Conservation (phyloP, 2,329 filamentous ascomycete genomes). For the Diaporthe sp. region DNA sequence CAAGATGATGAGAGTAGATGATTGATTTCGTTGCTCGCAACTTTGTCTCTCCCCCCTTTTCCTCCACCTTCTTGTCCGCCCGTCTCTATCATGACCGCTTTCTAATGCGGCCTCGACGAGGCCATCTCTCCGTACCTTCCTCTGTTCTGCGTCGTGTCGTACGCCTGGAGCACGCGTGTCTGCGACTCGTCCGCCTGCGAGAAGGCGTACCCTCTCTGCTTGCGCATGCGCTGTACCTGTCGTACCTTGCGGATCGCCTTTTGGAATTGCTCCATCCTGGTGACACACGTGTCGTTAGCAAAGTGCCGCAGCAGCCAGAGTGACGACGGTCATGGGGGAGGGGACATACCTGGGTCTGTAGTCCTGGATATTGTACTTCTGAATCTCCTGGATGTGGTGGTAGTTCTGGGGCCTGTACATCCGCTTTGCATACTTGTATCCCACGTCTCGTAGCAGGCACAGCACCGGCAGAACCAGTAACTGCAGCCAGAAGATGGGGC, state of each 20-base stretch:
- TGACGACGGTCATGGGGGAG: neutral
- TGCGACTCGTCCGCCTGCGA: conserved; percentile 97
- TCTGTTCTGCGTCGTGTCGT: conserved; percentile 93
- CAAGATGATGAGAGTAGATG: neutral
- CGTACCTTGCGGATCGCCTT: conserved; percentile 98
- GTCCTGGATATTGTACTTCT: conserved; percentile 99
- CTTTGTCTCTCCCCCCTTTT: neutral
- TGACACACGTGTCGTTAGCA: neutral
- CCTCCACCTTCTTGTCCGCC: neutral
- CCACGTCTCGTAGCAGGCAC: conserved; percentile 88
- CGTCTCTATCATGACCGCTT: conserved; percentile 3
- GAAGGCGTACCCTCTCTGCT: conserved; percentile 98
- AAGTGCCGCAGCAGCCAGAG: neutral
- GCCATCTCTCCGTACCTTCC: conserved; percentile 97
- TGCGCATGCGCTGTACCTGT: conserved; percentile 98
- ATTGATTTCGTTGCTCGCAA: conserved; percentile 10
- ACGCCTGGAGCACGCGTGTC: conserved; percentile 93
- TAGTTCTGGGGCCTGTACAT: conserved; percentile 98
- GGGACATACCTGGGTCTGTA: conserved; percentile 89
- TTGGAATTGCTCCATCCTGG: conserved; percentile 98
- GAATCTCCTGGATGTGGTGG: conserved; percentile 98
- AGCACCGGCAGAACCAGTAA: conserved; percentile 81
- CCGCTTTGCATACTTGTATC: conserved; percentile 96
- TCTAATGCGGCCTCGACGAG: conserved; percentile 45
- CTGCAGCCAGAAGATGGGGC: conserved; percentile 92